These are phyloP conservation scores for Cyberlindnera petersonii DNA, from an alignment of 805 yeast species.

Conservation along the genomic window DNA sequence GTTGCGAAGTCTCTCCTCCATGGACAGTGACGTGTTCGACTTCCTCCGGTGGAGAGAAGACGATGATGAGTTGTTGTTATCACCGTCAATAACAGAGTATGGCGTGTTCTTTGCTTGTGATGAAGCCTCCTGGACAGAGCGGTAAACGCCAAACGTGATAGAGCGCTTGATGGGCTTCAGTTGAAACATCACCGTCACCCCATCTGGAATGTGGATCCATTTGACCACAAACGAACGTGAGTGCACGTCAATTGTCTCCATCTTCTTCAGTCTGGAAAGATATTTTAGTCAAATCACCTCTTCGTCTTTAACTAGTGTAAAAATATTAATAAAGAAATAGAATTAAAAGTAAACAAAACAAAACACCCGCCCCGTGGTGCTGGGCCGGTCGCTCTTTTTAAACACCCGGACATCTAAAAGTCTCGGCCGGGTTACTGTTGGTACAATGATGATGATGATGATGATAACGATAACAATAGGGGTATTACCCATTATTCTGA, in stretches of 20 bases:
- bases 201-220: slow-evolving; percentile 79
- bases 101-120: slow-evolving; percentile 18
- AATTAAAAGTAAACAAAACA: too few relatives aligned
- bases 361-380: too few relatives aligned
- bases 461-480: too few relatives aligned
- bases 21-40: slow-evolving; percentile 37
- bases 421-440: too few relatives aligned
- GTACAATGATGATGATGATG: too few relatives aligned
- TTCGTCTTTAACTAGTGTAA: too few relatives aligned
- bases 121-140: slow-evolving; percentile 17
- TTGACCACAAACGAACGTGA: slow-evolving; percentile 85
- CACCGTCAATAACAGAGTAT: slow-evolving; percentile 28
- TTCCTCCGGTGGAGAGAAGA: slow-evolving; percentile 21
- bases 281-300: too few relatives aligned
- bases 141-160: slow-evolving; percentile 39
- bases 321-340: too few relatives aligned
- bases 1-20: slow-evolving; percentile 54
- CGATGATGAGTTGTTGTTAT: slow-evolving; percentile 20
- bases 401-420: too few relatives aligned
- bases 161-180: slow-evolving; percentile 73
- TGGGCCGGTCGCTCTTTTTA: too few relatives aligned
- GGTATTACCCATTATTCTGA: too few relatives aligned
- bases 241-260: slow-evolving; percentile 91
- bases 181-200: slow-evolving; percentile 69
- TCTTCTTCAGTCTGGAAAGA: too few relatives aligned